Base-by-base conservation (phyloP, 192 early-diverging fungal species). In the Coemansia javaensis region DNA sequence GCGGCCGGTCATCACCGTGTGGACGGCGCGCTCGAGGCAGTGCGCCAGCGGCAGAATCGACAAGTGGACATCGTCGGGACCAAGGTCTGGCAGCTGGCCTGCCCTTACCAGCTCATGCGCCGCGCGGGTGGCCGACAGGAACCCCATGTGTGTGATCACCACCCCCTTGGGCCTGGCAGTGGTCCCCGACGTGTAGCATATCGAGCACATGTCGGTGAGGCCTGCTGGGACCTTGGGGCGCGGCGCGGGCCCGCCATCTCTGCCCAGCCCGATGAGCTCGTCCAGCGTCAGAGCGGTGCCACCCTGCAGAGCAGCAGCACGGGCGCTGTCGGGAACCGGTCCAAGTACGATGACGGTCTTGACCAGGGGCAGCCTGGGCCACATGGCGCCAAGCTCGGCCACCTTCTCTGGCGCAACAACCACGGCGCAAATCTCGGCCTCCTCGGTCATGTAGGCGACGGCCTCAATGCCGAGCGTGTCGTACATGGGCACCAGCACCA, bases 91-190 rank as follows among this genome's bases (percentile, higher is more conserved):
- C 4, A 66, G 27, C 15, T 32, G 40, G 4, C 71, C 63, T 20
- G 47, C 40, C n/a, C n/a, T 7, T 2, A 73, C 57, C 20, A 62
- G 25, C 38, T 61, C 13, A 9, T 14, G 40, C 14, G 35, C 45
- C 0, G 47, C 44, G 16, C 61, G 24, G 2, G 41, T 43, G 7
- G 81, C 79, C 45, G 94, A 87, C 30, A 93, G 70, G 40, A 95
- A 75, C 61, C 91, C 87, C 49, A 78, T 72, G 64, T 95, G 91
- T 20, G 84, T 79, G 20, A 98, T 64, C 36, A 93, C 75, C 4
- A 90, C 93, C 50, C 94, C 94, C 73, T 98, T 98, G 44, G 94
- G 94, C 62, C 75, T 85, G n/a, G 91, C 91, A 9, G 92, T 94
- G 14, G 85, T 89, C 15, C 94, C 89, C 37, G 84, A 87, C 17